Evolutionary conservation across 2,329 filamentous ascomycete genomes (phyloP).

Genomic region (Aspergillus neotritici): DNA sequence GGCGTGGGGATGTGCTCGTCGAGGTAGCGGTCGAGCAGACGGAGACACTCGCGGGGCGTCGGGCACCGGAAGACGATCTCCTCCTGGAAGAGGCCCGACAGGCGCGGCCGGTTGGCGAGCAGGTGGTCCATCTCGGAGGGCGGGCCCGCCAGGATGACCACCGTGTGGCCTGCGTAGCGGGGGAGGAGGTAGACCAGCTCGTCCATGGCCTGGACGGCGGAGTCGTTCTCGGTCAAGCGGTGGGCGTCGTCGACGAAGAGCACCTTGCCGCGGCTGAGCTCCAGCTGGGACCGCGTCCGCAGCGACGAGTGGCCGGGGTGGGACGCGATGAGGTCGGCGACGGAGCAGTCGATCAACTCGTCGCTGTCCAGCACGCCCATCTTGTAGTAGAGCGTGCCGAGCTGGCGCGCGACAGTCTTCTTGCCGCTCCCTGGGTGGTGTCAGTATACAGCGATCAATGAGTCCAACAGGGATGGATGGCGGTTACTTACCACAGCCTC

Average conservation of each 20-base stretch:
- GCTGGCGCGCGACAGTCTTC: conserved; percentile 11
- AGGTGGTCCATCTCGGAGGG: conserved; percentile 15
- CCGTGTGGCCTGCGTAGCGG: conserved; percentile 9
- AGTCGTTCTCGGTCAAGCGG: conserved; percentile 12
- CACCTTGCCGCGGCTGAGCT: conserved; percentile 11
- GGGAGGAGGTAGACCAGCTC: conserved; percentile 16
- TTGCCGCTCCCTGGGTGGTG: conserved; percentile 11
- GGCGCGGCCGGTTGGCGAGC: conserved; percentile 13
- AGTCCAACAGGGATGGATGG: neutral
- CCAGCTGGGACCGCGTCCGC: conserved; percentile 10
- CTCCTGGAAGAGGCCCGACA: conserved; percentile 16
- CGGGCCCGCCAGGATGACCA: conserved; percentile 16
- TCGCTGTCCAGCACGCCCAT: conserved; percentile 15
- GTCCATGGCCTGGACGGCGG: conserved; percentile 8
- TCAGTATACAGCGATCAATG: neutral
- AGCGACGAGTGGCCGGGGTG: conserved; percentile 5
- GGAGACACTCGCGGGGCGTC: conserved; percentile 16
- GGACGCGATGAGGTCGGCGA: conserved; percentile 9
- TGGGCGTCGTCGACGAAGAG: conserved; percentile 17
- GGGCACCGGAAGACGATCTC: conserved; percentile 17
- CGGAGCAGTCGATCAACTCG: conserved; percentile 13
- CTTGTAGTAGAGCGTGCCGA: conserved; percentile 16
- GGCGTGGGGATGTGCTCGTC: conserved; percentile 11
- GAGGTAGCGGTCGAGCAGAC: conserved; percentile 14
- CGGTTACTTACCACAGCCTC: conserved; percentile 9